phyloP scores from a whole-genome alignment of 2,329 filamentous ascomycete genomes.

The Sclerotinia spermophila region DNA sequence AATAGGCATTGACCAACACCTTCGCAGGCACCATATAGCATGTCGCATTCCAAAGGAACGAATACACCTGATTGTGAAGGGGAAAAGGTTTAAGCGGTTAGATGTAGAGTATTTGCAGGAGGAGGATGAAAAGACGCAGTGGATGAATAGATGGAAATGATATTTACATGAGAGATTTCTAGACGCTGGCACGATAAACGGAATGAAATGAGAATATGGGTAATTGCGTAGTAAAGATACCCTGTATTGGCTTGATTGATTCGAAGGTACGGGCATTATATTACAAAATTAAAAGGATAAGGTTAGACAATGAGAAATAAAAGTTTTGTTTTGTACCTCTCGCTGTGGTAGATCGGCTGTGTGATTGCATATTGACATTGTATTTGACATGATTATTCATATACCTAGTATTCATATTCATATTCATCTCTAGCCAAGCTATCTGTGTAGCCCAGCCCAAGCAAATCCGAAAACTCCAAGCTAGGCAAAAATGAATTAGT shows the following conservation, averaged over 20 bases:
- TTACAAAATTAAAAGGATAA: background rate
- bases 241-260: constrained; percentile 2
- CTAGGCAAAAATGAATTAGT: background rate
- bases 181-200: too few relatives aligned
- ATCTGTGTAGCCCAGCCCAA: background rate
- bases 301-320: background rate
- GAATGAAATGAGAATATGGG: background rate
- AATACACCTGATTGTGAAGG: constrained; percentile 30
- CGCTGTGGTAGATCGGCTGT: background rate
- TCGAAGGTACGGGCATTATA: background rate
- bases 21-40: constrained; percentile 36
- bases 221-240: background rate
- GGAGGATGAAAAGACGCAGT: background rate
- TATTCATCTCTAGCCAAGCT: background rate
- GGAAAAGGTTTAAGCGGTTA: background rate
- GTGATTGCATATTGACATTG: background rate
- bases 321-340: background rate
- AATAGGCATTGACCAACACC: constrained; percentile 7
- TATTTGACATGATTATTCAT: background rate
- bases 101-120: background rate
- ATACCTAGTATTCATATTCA: background rate
- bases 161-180: background rate
- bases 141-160: background rate
- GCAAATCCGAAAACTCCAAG: too few relatives aligned
- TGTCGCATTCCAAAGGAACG: constrained; percentile 36